These are phyloP conservation scores for Xylaria intraflava DNA, from an alignment of 495 filamentous ascomycete species.

Conservation along the genomic window DNA sequence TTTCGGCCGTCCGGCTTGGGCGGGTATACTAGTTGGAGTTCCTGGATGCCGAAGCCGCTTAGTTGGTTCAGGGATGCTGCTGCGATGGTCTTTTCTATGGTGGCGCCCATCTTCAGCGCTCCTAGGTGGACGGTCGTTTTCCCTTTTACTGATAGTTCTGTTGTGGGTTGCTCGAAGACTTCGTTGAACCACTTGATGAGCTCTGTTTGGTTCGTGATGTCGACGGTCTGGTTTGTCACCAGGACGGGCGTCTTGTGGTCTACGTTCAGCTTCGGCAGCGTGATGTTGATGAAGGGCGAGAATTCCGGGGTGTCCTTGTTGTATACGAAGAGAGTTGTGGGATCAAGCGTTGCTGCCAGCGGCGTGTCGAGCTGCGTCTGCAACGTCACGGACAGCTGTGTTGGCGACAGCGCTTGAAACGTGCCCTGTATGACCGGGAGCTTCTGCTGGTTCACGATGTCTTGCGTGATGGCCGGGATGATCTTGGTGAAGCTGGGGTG, in stretches of 20 bases:
- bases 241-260: slow-evolving; percentile 31
- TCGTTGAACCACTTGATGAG: slow-evolving; percentile 31
- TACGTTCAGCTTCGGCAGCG: slow-evolving; percentile 29
- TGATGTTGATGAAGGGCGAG: slow-evolving; percentile 30
- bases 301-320: slow-evolving; percentile 28
- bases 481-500: slow-evolving; percentile 26
- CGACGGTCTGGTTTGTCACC: slow-evolving; percentile 30
- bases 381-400: slow-evolving; percentile 32
- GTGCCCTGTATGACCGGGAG: slow-evolving; percentile 33
- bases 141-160: slow-evolving; percentile 32
- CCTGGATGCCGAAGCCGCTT: slow-evolving; percentile 37
- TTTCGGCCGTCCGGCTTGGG: slow-evolving; percentile 33
- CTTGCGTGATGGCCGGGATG: slow-evolving; percentile 37
- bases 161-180: slow-evolving; percentile 33
- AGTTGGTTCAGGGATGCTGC: slow-evolving; percentile 36
- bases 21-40: slow-evolving; percentile 35
- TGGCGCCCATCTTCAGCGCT: slow-evolving; percentile 28
- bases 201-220: slow-evolving; percentile 33
- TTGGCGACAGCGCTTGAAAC: slow-evolving; percentile 30
- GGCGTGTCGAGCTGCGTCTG: slow-evolving; percentile 32
- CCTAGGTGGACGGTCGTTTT: slow-evolving; percentile 32
- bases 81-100: slow-evolving; percentile 36
- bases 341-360: slow-evolving; percentile 29
- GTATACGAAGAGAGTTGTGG: slow-evolving; percentile 32
- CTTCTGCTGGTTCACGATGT: slow-evolving; percentile 33